Evolutionary conservation across 768 basidiomycete genomes (phyloP), one percentile per base, ranked within the genome.

Genomic region (Psilocybe tampanensis): DNA sequence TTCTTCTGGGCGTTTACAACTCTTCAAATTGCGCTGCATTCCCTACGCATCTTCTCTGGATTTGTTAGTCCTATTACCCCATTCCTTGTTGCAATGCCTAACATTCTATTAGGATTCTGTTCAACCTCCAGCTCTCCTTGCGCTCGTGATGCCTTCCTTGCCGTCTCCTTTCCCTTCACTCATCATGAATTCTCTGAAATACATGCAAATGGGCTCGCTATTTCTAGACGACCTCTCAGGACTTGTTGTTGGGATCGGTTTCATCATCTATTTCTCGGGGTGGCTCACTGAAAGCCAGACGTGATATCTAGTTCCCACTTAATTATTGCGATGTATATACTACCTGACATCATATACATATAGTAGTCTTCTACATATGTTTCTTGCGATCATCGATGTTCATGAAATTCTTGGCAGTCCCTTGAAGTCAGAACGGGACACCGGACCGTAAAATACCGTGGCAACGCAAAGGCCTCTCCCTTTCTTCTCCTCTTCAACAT

Each of bases 1-100:
- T 90, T 94, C 74, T 90, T 93, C 68, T 92, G 89, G 89, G 86
- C 83, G 8, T 92, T 93, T 58, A 82, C 83, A 36, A 88, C 91
- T 0, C 67, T 93, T 3, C 83, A 92, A 61, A 76, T 92, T 21
- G 78, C 79, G 18, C 66, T 94, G 43, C 89, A 92, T 63, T 90
- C 91, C 8, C 65, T 86, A 61, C 84, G 86, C 52, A 83, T 93
- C 70, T 86, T 90, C 66, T 80, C 79, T 12, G 84, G 86, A 55
- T 80, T 87, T 59, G 90, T 90, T 66, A 66, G 89, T 66, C 22
- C 5, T 33, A 32, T 2, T 39, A 24, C 47, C n/a, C 49, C 3
- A 17, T n/a, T 9, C 18, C 56, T 8, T 21, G 8, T 50, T 12
- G 12, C 34, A 60, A 34, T 44, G 47, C 32, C 44, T 12, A 39